phyloP scores from a whole-genome alignment of 2,329 filamentous ascomycete species.

The Ophiostoma triangulosporum region DNA sequence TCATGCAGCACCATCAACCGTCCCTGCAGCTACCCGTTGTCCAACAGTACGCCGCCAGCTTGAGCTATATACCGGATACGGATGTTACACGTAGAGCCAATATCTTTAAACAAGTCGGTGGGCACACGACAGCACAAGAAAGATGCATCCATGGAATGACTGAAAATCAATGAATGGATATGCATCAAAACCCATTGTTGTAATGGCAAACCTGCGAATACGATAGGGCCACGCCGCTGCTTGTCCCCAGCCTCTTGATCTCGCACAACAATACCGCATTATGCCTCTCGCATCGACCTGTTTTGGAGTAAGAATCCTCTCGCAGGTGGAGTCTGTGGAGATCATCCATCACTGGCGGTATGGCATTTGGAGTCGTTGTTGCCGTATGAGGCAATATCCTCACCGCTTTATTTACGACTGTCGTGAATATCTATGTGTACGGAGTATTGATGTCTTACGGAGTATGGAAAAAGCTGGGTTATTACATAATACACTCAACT shows the following conservation, averaged over 20 bases:
- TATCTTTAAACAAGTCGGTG: neutral
- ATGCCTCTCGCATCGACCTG: too few relatives aligned
- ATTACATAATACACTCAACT: neutral
- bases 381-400: neutral
- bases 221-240: neutral
- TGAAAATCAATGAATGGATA: neutral
- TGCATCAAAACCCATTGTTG: neutral
- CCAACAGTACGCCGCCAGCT: neutral
- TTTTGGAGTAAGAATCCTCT: neutral
- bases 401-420: neutral
- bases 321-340: neutral
- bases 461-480: too few relatives aligned
- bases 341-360: neutral
- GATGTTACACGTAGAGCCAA: neutral
- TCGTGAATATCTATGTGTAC: too few relatives aligned
- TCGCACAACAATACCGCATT: too few relatives aligned
- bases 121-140: neutral
- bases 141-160: neutral
- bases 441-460: too few relatives aligned
- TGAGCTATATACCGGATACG: neutral
- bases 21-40: slow-evolving; percentile 1
- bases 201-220: neutral
- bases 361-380: too few relatives aligned
- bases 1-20: neutral
- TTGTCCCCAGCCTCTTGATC: too few relatives aligned